A percentile compares a stretch with the other conserved stretches of the same genome.
Evolutionary conservation across 495 filamentous ascomycete genomes (phyloP).

Genomic region (Talaromyces ruber): DNA sequence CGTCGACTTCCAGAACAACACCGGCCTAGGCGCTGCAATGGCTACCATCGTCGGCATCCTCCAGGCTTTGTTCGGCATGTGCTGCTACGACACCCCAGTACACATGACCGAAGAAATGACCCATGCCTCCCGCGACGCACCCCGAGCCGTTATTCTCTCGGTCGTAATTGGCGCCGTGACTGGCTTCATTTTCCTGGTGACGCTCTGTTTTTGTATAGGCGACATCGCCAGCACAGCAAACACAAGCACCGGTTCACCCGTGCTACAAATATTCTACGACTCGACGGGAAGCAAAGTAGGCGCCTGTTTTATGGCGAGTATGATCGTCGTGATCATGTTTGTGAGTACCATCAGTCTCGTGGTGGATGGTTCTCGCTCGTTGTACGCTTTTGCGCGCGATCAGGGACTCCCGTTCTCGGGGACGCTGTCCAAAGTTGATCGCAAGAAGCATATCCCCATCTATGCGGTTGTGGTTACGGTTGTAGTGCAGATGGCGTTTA

Average conservation of each 20-base stretch:
- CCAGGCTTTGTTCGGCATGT: conserved; percentile 51
- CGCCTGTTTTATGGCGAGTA: conserved; percentile 39
- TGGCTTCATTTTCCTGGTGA: conserved; percentile 41
- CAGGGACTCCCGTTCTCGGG: conserved; percentile 45
- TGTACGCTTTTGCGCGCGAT: conserved; percentile 51
- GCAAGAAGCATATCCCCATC: conserved; percentile 35
- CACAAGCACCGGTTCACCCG: conserved; percentile 36
- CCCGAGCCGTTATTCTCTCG: conserved; percentile 36
- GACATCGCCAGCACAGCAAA: conserved; percentile 34
- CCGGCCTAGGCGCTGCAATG: conserved; percentile 43
- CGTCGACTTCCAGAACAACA: conserved; percentile 46
- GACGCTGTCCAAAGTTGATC: conserved; percentile 32
- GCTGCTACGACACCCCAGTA: conserved; percentile 37
- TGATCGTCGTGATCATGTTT: conserved; percentile 40
- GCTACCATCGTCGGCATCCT: conserved; percentile 46
- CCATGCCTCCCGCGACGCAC: conserved; percentile 35
- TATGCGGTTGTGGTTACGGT: conserved; percentile 40
- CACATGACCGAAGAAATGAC: conserved; percentile 48
- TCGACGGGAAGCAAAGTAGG: conserved; percentile 34
- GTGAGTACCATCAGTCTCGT: conserved; percentile 45
- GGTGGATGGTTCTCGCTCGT: conserved; percentile 47
- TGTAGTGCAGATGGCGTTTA: conserved; percentile 44
- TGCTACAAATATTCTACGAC: conserved; percentile 47
- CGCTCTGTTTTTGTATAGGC: conserved; percentile 43
- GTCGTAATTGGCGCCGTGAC: conserved; percentile 37